Conservation (phyloP, 306 rosid species). For the Cicer chorassanicum region DNA sequence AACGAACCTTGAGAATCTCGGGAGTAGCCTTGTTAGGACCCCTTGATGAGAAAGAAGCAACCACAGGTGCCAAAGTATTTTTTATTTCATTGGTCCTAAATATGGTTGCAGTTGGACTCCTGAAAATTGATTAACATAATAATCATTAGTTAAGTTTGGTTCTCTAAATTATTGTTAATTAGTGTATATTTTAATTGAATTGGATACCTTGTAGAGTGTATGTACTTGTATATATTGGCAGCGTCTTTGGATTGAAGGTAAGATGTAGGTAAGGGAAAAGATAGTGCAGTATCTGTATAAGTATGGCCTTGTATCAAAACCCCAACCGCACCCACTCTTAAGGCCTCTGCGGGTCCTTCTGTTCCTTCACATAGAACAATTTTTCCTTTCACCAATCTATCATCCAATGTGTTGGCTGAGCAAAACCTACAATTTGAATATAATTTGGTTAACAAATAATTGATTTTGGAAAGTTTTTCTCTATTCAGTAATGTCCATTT, state of each 20-base stretch:
- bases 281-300: accelerated
- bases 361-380: slow-evolving; percentile 49
- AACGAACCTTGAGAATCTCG: no score
- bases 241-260: slow-evolving; percentile 1
- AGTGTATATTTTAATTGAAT: background rate
- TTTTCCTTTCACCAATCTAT: slow-evolving; percentile 45
- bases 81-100: no score
- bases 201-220: slow-evolving; percentile 42
- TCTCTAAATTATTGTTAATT: background rate
- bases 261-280: slow-evolving; percentile 44
- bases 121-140: no score
- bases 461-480: background rate
- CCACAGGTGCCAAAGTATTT: no score
- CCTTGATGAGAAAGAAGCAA: no score
- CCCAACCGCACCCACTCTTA: slow-evolving; percentile 37
- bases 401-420: background rate
- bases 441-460: background rate
- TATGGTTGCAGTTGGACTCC: no score
- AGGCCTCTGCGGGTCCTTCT: background rate
- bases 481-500: background rate
- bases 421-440: background rate
- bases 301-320: slow-evolving; percentile 4
- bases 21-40: no score
- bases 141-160: background rate
- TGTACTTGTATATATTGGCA: slow-evolving; percentile 1